These are phyloP conservation scores for Globisporangium abappressorium DNA, from an alignment of 352 stramenopile species.

Conservation along the genomic window DNA sequence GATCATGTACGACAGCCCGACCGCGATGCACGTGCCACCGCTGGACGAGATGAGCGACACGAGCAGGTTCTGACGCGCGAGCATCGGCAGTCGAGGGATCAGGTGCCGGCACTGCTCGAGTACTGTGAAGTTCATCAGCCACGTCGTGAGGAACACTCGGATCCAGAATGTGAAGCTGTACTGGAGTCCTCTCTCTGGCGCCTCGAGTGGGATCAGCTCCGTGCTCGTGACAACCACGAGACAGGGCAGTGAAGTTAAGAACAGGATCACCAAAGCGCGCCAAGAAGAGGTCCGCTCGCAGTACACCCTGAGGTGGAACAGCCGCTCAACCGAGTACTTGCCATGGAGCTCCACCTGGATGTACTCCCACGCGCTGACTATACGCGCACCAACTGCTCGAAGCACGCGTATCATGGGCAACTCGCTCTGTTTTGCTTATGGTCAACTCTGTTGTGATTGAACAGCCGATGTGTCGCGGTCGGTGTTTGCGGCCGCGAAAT, in stretches of 20 bases:
- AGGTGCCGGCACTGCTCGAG: conserved; percentile 7
- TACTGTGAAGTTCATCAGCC: conserved; percentile 12
- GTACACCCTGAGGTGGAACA: conserved; percentile 10
- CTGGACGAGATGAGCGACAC: no score
- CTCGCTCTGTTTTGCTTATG: no score
- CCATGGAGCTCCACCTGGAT: conserved; percentile 21
- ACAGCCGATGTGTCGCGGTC: no score
- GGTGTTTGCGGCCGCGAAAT: no score
- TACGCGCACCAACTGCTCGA: background rate
- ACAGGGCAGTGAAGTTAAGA: conserved; percentile 13
- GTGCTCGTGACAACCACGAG: background rate
- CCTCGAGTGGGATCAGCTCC: conserved; percentile 12
- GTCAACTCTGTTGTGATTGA: no score
- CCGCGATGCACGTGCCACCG: no score
- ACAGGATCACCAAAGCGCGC: conserved; percentile 6
- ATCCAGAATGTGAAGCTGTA: conserved; percentile 11
- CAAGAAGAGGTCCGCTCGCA: background rate
- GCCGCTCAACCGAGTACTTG: conserved; percentile 20
- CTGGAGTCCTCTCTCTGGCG: background rate
- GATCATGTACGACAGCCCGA: no score
- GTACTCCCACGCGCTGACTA: conserved; percentile 1
- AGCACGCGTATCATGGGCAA: background rate
- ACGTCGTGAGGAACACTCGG: conserved; percentile 2
- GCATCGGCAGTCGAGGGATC: no score
- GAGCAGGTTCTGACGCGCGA: no score